Evolutionary conservation across 2,329 filamentous ascomycete genomes (phyloP), one percentile per base, ranked within the genome.

Genomic region (Didymella lethalis): DNA sequence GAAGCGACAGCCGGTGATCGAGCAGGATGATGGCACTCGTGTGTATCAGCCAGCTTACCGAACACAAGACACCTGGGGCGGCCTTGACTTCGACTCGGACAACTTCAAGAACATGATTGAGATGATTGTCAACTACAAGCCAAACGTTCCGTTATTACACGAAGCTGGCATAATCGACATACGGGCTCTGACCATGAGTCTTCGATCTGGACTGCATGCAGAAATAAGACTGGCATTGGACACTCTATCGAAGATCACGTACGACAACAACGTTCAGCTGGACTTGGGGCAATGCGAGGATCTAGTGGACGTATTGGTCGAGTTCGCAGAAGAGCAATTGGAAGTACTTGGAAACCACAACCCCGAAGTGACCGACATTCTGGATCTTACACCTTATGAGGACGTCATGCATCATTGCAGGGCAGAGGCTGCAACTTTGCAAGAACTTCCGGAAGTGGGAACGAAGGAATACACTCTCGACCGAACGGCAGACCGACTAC

Each of bases 211-310:
- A 0, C 90, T 98, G 43, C 89, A 93, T 68, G 88, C 88, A 5
- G 95, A 99, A 78, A 89, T 97, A n/a, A 88, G 94, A 10, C 80
- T 97, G 62, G 94, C 94, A 2, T 81, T 99, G 44, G 95, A 98
- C 75, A 92, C 90, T 0, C 81, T 99, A 34, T 88, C 88, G 10
- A 87, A 86, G 20, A 83, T 95, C 12, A 92, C 90, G 2, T 85
- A 74, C 51, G 74, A 77, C 50, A 69, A 72, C 44, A 65, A 67
- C 11, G 55, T 76, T 14, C 69, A 71, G 23, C 55, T 77, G 18
- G 74, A 77, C 45, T 60, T 77, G 34, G 68, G 70, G 40, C 72
- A 75, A 57, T 77, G 75, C 56, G 93, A 97, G 57, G 95, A 98
- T 73, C 78, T 99, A 56, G 84, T 97, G 18, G 95, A 98, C 60